Percentiles rank a stretch among this genome's conserved stretches.
phyloP scores from a whole-genome alignment of 306 rosid genomes.

The Casuarina glauca region DNA sequence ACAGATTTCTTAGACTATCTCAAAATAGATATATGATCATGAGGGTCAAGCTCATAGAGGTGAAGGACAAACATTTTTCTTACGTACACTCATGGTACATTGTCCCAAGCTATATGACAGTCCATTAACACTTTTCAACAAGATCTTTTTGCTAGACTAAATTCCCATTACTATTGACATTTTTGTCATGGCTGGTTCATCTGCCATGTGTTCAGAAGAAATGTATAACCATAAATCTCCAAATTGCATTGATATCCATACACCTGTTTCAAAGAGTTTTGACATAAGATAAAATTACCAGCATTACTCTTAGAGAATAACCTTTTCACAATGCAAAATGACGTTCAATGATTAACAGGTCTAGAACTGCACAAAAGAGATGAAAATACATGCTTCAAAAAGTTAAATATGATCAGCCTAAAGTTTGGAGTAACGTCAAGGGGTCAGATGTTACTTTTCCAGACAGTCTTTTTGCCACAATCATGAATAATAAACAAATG shows the following conservation, averaged over 20 bases:
- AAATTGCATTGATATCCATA: background rate
- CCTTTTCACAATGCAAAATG: background rate
- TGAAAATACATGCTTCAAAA: background rate
- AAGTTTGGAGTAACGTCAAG: background rate
- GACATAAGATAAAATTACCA: background rate
- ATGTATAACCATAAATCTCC: background rate
- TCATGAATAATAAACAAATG: background rate
- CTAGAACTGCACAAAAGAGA: background rate
- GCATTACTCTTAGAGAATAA: background rate
- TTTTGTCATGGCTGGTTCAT: background rate
- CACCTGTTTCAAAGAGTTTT: background rate
- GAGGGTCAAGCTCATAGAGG: background rate
- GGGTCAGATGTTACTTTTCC: background rate
- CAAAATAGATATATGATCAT: background rate
- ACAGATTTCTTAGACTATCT: background rate
- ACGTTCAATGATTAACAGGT: background rate
- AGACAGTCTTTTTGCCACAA: background rate
- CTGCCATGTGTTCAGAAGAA: background rate
- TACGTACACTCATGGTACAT: background rate
- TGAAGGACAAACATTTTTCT: background rate
- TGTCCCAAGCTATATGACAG: background rate
- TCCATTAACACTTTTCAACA: background rate
- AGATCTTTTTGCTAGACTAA: background rate
- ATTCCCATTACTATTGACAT: background rate
- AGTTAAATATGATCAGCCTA: background rate